Evolutionary conservation across 805 yeast species (phyloP).

Genomic region (Yamadazyma olivae): DNA sequence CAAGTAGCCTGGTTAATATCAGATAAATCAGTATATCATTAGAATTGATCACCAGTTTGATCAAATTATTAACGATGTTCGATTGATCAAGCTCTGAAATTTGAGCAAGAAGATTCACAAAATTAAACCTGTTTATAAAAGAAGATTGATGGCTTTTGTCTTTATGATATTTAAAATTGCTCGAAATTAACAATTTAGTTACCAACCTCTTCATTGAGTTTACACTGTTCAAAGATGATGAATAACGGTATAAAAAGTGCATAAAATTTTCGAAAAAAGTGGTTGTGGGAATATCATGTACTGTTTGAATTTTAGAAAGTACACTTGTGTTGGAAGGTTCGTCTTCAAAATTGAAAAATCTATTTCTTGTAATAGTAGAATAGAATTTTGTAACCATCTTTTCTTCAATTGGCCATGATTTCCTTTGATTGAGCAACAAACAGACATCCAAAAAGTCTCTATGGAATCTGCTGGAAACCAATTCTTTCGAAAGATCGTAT

Average conservation of each 20-base stretch:
- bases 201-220: conserved; percentile 25
- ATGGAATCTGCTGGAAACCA: conserved; percentile 14
- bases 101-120: conserved; percentile 31
- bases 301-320: conserved; percentile 11
- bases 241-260: conserved; percentile 30
- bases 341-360: conserved; percentile 35
- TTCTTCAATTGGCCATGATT: conserved; percentile 20
- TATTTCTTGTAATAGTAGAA: conserved; percentile 25
- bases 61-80: conserved; percentile 23
- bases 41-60: conserved; percentile 20
- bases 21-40: conserved; percentile 22
- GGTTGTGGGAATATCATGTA: conserved; percentile 26
- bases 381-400: conserved; percentile 28
- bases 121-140: conserved; percentile 36
- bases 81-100: conserved; percentile 31
- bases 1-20: conserved; percentile 19
- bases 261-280: conserved; percentile 36
- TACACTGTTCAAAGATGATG: conserved; percentile 22
- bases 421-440: conserved; percentile 19
- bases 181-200: conserved; percentile 36
- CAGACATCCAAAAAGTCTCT: conserved; percentile 23
- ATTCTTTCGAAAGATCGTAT: conserved; percentile 14
- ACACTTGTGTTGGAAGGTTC: conserved; percentile 25
- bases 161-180: conserved; percentile 28
- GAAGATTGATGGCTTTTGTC: conserved; percentile 25